Percentiles rank a stretch among this genome's conserved stretches.
phyloP scores from a whole-genome alignment of 2,329 filamentous ascomycete genomes.

The Apiospora pterosperma region DNA sequence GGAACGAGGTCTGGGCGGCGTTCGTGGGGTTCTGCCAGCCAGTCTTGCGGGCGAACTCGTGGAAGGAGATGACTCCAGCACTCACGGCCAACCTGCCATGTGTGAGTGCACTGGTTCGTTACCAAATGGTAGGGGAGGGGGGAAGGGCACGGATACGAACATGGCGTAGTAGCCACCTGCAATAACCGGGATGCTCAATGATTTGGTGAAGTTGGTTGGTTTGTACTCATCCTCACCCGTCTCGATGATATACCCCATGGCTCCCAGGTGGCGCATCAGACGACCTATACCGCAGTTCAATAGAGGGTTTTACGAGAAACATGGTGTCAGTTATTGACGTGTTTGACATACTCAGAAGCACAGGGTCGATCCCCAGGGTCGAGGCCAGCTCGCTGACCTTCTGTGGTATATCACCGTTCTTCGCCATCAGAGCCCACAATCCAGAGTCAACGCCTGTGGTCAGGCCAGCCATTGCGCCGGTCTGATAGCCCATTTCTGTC shows the following conservation, averaged over 20 bases:
- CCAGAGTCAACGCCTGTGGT: slow-evolving; percentile 27
- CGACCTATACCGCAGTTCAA: slow-evolving; percentile 5
- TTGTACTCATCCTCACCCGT: slow-evolving; percentile 13
- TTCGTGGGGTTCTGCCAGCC: slow-evolving; percentile 11
- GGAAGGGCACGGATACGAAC: neutral
- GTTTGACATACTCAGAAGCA: slow-evolving; percentile 21
- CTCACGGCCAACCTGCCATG: slow-evolving; percentile 3
- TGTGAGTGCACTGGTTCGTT: neutral
- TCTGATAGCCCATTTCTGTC: neutral
- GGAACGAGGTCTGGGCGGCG: slow-evolving; percentile 8
- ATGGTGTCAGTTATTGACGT: no score
- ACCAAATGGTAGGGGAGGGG: neutral
- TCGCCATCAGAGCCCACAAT: slow-evolving; percentile 31
- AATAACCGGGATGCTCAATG: neutral
- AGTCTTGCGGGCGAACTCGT: slow-evolving; percentile 8
- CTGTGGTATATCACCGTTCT: slow-evolving; percentile 26
- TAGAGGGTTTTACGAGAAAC: neutral
- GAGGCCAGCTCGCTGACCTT: slow-evolving; percentile 28
- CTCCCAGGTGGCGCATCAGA: slow-evolving; percentile 15
- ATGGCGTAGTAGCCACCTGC: neutral
- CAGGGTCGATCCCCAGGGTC: slow-evolving; percentile 21
- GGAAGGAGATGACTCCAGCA: neutral
- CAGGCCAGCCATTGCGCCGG: slow-evolving; percentile 4
- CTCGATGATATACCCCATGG: slow-evolving; percentile 15
- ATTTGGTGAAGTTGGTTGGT: slow-evolving; percentile 11